Evolutionary conservation across 345 rosid genomes (phyloP).

Genomic region (Eucalyptus sideroxylon): DNA sequence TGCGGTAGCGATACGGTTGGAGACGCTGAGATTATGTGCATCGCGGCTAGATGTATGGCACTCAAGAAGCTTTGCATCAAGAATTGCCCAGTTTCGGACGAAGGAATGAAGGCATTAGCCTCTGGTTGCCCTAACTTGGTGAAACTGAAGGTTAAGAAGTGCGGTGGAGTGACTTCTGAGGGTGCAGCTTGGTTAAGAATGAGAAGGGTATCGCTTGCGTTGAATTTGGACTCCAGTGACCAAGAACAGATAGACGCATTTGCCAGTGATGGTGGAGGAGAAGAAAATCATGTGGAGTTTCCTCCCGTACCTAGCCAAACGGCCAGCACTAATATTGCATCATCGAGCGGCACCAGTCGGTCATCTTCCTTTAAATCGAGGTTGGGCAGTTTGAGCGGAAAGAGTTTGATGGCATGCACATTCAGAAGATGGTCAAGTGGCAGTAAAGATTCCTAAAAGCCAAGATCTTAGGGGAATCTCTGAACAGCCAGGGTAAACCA

Average conservation of each 20-base stretch:
- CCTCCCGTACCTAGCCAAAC: conserved; percentile 17
- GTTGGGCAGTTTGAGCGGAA: conserved; percentile 50
- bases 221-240: conserved; percentile 52
- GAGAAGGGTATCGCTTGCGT: conserved; percentile 26
- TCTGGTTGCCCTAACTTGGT: conserved; percentile 70
- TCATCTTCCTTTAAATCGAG: conserved; percentile 55
- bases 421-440: conserved; percentile 53
- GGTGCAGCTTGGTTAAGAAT: background rate
- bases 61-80: conserved; percentile 73
- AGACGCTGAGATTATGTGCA: conserved; percentile 47
- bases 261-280: conserved; percentile 42
- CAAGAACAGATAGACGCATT: conserved; percentile 27
- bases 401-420: conserved; percentile 68
- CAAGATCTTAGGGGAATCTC: background rate
- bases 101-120: conserved; percentile 57
- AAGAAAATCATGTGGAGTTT: conserved; percentile 34
- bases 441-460: conserved; percentile 19
- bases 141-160: conserved; percentile 77
- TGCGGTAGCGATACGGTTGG: conserved; percentile 76
- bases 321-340: conserved; percentile 9
- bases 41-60: conserved; percentile 50
- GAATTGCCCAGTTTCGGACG: conserved; percentile 50
- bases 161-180: conserved; percentile 49
- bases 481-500: background rate
- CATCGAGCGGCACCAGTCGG: conserved; percentile 26